A percentile compares a stretch with the other conserved stretches of the same genome.
Conservation (phyloP, 1,284 basidiomycete genomes). For the Bjerkandera adusta region DNA sequence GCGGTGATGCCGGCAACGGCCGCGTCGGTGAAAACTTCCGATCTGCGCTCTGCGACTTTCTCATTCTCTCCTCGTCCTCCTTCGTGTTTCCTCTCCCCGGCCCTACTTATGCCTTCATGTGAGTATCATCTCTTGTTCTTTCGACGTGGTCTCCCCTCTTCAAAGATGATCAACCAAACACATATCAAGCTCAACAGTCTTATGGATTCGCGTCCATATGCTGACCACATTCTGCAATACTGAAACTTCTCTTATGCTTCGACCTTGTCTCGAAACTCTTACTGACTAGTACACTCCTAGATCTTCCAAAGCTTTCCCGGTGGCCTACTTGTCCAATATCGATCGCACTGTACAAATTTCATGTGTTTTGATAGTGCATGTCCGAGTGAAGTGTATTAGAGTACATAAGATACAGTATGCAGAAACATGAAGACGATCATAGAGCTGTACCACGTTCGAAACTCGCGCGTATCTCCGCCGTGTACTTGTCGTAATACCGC, state of each 20-base stretch:
- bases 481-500: slow-evolving; percentile 97
- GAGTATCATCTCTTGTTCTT: slow-evolving; percentile 2
- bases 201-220: slow-evolving; percentile 26
- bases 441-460: slow-evolving; percentile 95
- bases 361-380: too few species aligned
- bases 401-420: slow-evolving; percentile 16
- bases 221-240: slow-evolving; percentile 32
- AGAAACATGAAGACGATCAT: slow-evolving; percentile 34
- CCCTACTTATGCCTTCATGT: neutral
- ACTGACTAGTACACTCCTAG: slow-evolving; percentile 4
- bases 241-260: slow-evolving; percentile 17
- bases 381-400: neutral
- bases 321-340: neutral
- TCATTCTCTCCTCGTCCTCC: slow-evolving; percentile 7
- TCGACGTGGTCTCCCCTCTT: neutral
- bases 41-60: too few species aligned
- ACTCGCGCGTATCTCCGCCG: slow-evolving; percentile 90
- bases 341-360: too few species aligned
- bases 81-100: neutral
- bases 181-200: slow-evolving; percentile 34
- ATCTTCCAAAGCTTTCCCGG: neutral
- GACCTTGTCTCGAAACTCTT: neutral
- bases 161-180: slow-evolving; percentile 25
- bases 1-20: too few species aligned
- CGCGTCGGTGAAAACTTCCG: too few species aligned